A percentile compares a stretch with the other conserved stretches of the same genome.
Conservation (phyloP, 306 rosid genomes). For the apple (Malus domestica) region ASM211411v1 NC_041803.1:47946501-47947000, state of each 20-base stretch:
- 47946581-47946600: background rate
- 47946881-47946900: conserved; percentile 61
- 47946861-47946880: background rate
- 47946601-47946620: background rate
- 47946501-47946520: background rate
- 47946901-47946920: conserved; percentile 48
- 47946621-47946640: background rate
- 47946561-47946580: background rate
- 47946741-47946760: background rate
- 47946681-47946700: background rate
- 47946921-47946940: conserved; percentile 57
- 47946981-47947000: conserved; percentile 57
- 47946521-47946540: background rate
- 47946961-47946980: conserved; percentile 59
- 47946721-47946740: background rate
- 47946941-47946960: conserved; percentile 61
- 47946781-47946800: background rate
- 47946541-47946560: background rate
- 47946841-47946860: background rate
- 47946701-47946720: background rate
- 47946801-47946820: background rate
- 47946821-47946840: background rate
- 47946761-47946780: background rate
- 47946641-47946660: background rate
- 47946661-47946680: background rate